Evolutionary conservation across 345 rosid genomes (phyloP).

Genomic region (Nephelium lappaceum): DNA sequence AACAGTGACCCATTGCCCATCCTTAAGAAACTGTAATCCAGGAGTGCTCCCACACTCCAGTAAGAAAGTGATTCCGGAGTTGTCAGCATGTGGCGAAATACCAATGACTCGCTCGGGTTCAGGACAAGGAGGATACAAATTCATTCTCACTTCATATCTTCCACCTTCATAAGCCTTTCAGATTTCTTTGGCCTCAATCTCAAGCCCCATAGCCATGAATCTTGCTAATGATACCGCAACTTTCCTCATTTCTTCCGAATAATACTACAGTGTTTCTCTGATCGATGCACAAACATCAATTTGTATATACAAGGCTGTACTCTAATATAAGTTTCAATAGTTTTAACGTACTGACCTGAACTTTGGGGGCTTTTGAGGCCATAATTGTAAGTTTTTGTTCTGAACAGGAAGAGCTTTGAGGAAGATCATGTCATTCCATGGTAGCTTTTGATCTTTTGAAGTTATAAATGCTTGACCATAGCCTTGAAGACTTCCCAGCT

Average conservation of each 20-base stretch:
- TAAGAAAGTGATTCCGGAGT: slow-evolving; percentile 33
- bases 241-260: slow-evolving; percentile 30
- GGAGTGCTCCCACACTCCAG: slow-evolving; percentile 25
- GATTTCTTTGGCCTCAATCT: slow-evolving; percentile 31
- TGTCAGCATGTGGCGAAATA: slow-evolving; percentile 43
- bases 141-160: slow-evolving; percentile 38
- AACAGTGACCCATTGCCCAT: slow-evolving; percentile 37
- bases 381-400: slow-evolving; percentile 36
- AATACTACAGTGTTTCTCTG: slow-evolving; percentile 36
- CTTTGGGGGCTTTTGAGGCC: slow-evolving; percentile 40
- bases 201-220: slow-evolving; percentile 36
- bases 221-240: slow-evolving; percentile 20
- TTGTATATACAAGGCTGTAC: background rate
- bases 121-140: slow-evolving; percentile 46
- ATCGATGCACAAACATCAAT: background rate
- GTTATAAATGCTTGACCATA: slow-evolving; percentile 59
- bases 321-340: background rate
- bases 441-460: slow-evolving; percentile 53
- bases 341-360: slow-evolving; percentile 30
- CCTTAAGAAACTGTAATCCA: slow-evolving; percentile 41
- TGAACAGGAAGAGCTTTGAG: slow-evolving; percentile 35
- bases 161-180: slow-evolving; percentile 32
- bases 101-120: slow-evolving; percentile 45
- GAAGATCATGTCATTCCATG: slow-evolving; percentile 61
- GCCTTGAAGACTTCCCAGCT: slow-evolving; percentile 43